Evolutionary conservation across 371 early-diverging fungal species (phyloP).

Genomic region (Phascolomyces articulosus): DNA sequence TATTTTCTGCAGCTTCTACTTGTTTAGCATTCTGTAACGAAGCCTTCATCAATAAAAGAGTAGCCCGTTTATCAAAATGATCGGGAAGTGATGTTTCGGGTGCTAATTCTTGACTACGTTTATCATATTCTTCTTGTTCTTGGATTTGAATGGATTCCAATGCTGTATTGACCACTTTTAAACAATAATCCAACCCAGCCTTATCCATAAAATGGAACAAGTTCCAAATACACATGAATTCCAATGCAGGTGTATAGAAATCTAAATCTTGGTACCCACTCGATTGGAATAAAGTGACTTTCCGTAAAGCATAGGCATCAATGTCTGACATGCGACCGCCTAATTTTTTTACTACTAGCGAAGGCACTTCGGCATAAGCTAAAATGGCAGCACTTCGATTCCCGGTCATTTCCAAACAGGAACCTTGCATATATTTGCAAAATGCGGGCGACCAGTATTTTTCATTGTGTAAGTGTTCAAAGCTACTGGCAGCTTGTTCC

Average conservation of each 20-base stretch:
- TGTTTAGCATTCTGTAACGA: conserved; percentile 37
- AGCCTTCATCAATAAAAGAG: conserved; percentile 39
- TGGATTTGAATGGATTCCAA: conserved; percentile 31
- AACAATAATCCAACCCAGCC: conserved; percentile 28
- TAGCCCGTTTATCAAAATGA: conserved; percentile 44
- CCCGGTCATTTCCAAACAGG: conserved; percentile 52
- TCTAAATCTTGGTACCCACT: conserved; percentile 55
- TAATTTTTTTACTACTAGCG: conserved; percentile 51
- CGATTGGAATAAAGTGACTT: conserved; percentile 50
- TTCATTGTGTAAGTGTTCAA: conserved; percentile 51
- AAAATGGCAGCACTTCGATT: conserved; percentile 47
- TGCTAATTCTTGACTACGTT: conserved; percentile 41
- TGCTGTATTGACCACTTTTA: conserved; percentile 33
- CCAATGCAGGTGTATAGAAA: conserved; percentile 53
- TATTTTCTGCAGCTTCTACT: conserved; percentile 20
- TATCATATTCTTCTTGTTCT: conserved; percentile 39
- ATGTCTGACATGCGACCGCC: conserved; percentile 59
- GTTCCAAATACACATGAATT: conserved; percentile 65
- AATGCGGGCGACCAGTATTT: conserved; percentile 65
- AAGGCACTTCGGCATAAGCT: conserved; percentile 53
- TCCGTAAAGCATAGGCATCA: conserved; percentile 60
- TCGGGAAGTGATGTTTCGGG: conserved; percentile 41
- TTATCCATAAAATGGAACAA: conserved; percentile 48
- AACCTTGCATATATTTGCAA: conserved; percentile 61
- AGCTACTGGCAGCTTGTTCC: conserved; percentile 48